These are phyloP conservation scores for Blastobotrys aristatus DNA, from an alignment of 1,139 yeast species.

Conservation along the genomic window DNA sequence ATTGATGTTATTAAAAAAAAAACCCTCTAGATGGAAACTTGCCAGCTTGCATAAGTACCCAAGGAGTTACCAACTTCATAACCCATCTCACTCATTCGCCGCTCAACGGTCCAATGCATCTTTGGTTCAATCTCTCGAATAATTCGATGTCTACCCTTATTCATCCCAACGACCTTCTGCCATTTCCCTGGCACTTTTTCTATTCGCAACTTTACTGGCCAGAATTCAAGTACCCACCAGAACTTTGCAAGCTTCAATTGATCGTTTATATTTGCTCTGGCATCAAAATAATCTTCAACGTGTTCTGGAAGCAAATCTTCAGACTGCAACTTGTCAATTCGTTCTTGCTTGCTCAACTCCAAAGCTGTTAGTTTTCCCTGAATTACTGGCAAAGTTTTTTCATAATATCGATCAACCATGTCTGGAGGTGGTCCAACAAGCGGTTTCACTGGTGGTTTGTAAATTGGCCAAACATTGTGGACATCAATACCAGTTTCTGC, in stretches of 20 bases:
- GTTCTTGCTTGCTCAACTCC: slow-evolving; percentile 6
- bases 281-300: slow-evolving; percentile 8
- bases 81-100: slow-evolving; percentile 7
- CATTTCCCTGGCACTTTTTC: slow-evolving; percentile 9
- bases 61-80: too few species aligned
- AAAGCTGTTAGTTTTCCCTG: slow-evolving; percentile 6
- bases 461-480: slow-evolving; percentile 11
- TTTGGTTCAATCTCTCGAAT: slow-evolving; percentile 6
- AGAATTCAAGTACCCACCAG: slow-evolving; percentile 11
- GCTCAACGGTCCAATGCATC: slow-evolving; percentile 12
- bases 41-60: too few species aligned
- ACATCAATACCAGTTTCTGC: slow-evolving; percentile 12
- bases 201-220: slow-evolving; percentile 4
- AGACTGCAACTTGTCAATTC: neutral
- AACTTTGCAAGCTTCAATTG: slow-evolving; percentile 2
- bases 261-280: slow-evolving; percentile 8
- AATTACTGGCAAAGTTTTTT: slow-evolving; percentile 1
- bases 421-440: slow-evolving; percentile 9
- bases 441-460: slow-evolving; percentile 7
- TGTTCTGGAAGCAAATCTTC: slow-evolving; percentile 8
- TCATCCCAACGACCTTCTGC: slow-evolving; percentile 8
- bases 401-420: slow-evolving; percentile 6
- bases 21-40: too few species aligned
- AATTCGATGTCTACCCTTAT: slow-evolving; percentile 9
- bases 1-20: too few species aligned